Base-by-base conservation (phyloP, 225 moss, liverwort and hornwort genomes). In the Bryum argenteum region DNA sequence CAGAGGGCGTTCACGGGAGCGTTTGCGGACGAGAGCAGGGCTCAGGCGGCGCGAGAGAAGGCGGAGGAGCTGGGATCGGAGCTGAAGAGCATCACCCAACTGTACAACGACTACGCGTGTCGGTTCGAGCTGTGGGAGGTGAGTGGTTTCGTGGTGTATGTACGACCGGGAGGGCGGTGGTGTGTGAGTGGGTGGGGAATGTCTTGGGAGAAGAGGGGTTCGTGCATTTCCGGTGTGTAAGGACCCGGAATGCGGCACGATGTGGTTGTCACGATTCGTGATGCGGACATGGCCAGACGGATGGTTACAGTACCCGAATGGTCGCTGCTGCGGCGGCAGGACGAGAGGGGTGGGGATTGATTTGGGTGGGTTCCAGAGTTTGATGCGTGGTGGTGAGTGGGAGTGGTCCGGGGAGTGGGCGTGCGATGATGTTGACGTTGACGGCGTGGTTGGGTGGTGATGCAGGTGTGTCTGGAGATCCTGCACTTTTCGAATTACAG, bases 61-160 rank as follows among this genome's bases (percentile, higher is more conserved):
- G 81, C 88, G 74, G 81, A 81, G 72, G 98, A 98, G 62, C 83
- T 98, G 48, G 87, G 85, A 40, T 72, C 78, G 54, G 98, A 98
- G 83, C 65, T 98, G 81, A 98, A 98, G 82, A 98, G 98, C 84
- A 92, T 98, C 78, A 98, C 98, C 9, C 98, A 98, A 39, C 79
- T 98, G 17, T 98, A 98, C 82, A 98, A 98, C 72, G 98, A 98
- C 67, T 98, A 89, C 33, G 98, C 94, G 10, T 94, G 92, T 54
- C 92, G 88, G 8, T 98, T 94, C 69, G 98, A 98, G 68, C 88
- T 98, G 1, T 98, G 94, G 94, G 98, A 98, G 92, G 97, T 98
- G 79, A 79, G 75, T 39, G 4, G 11, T 57, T 48, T 55, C 13
- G 50, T 28, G 22, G 38, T 0, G 33, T 8, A 13, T 19, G 37